phyloP scores from a whole-genome alignment of 2,329 filamentous ascomycete genomes.

The Pseudogymnoascus sp. region DNA sequence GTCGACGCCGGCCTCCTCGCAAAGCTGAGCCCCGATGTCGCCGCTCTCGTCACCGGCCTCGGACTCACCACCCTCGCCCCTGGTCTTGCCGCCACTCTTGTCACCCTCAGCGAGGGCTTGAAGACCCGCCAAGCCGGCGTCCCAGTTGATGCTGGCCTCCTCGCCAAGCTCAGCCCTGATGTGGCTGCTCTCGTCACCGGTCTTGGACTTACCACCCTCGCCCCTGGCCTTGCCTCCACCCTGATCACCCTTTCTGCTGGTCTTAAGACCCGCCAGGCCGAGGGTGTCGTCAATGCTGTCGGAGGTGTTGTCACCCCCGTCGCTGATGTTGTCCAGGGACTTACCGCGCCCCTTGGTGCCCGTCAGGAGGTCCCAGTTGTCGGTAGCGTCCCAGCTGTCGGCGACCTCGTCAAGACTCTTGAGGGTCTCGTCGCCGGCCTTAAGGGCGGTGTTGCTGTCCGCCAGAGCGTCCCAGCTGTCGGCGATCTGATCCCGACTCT shows the following conservation, averaged over 20 bases:
- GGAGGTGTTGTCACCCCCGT: neutral
- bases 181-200: neutral
- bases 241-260: neutral
- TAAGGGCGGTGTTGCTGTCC: neutral
- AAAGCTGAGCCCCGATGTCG: neutral
- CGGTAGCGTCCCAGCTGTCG: neutral
- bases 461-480: neutral
- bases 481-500: neutral
- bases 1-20: neutral
- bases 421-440: neutral
- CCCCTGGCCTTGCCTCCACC: neutral
- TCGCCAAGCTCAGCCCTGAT: neutral
- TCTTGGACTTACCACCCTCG: neutral
- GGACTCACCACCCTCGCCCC: neutral
- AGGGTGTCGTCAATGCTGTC: neutral
- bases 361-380: neutral
- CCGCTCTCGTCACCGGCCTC: neutral
- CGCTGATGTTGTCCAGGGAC: neutral
- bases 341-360: neutral
- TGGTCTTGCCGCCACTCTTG: neutral
- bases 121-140: neutral
- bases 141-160: neutral
- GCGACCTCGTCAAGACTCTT: neutral
- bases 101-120: neutral
- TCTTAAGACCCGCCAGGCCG: neutral